These are phyloP conservation scores for Magnolia sinica DNA, from an alignment of 164 flowering plant genomes.

Conservation along the genomic window DNA sequence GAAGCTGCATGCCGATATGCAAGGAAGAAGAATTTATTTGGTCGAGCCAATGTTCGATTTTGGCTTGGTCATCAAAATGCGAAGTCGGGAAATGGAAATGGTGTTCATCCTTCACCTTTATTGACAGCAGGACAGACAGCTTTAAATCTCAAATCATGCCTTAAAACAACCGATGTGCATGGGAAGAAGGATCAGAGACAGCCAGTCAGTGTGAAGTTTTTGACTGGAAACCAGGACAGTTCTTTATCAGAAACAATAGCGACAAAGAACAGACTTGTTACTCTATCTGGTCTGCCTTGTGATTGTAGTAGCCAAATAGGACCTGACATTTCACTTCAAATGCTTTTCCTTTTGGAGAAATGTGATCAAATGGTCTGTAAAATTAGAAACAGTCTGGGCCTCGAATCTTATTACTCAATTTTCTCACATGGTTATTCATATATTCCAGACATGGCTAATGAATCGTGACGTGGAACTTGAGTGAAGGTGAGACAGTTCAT, in stretches of 20 bases:
- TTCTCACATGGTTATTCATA: not conserved
- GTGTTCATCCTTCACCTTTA: not conserved
- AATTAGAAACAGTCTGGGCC: conserved; percentile 7
- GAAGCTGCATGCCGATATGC: conserved; percentile 29
- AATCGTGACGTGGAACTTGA: too few species aligned
- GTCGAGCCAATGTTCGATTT: conserved; percentile 19
- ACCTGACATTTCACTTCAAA: conserved; percentile 9
- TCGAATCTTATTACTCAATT: conserved; percentile 14
- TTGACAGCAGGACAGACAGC: conserved; percentile 1
- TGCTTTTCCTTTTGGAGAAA: conserved; percentile 20
- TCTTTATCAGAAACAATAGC: not conserved
- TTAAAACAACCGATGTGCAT: conserved; percentile 6
- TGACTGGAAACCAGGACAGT: not conserved
- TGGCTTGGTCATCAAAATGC: conserved; percentile 25
- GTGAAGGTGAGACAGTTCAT: too few species aligned
- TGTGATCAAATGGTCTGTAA: conserved; percentile 13
- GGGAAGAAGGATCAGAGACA: not conserved
- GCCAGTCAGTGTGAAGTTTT: conserved; percentile 16
- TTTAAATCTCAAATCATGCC: conserved; percentile 22
- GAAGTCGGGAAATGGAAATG: conserved; percentile 2
- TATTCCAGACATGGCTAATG: not conserved
- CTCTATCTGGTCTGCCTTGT: not conserved
- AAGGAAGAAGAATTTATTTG: conserved; percentile 16
- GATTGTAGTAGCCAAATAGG: conserved; percentile 1
- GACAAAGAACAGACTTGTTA: not conserved